Base-by-base conservation (phyloP, 2,329 filamentous ascomycete genomes). In the Phialocephala sp. region DNA sequence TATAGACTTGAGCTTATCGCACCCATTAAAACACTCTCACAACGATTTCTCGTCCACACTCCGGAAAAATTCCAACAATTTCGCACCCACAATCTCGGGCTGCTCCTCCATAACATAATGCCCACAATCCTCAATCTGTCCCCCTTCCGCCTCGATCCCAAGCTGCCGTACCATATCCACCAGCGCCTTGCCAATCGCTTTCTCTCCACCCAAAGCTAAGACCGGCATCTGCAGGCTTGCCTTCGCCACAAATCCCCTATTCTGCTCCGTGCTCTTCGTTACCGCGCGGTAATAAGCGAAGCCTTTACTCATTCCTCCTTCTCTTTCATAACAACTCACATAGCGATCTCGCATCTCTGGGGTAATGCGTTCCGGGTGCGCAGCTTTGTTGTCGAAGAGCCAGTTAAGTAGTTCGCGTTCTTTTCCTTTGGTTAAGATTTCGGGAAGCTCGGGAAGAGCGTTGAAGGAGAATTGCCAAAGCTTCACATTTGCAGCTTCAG, bases 51-150 rank as follows among this genome's bases (percentile, higher is more conserved):
- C 18, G 2, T 37, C 54, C n/a, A 57, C 54, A 32, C 24, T 27
- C 36, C 3, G 24, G 15, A 59, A 59, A 35, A 59, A 59, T 5
- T 59, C 56, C 36, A 59, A 41, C 36, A 41, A 59, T n/a, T 35
- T 18, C 32, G 35, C 36, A 4, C 14, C 56, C 2, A 59, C 56
- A 24, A 37, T 20, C n/a, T 59, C 56, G 2, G 56, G 56, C 56
- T 43, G 56, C 36, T 59, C 56, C 56, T 59, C 56, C 56, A 59
- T 59, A 20, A 59, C 36, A 59, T 59, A 59, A 37, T 59, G 56
- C 36, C 56, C 56, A 41, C 56, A 59, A 59, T 59, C 56, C 14
- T n/a, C 56, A 59, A 59, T 24, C 36, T 20, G 35, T 6, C 56
- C 56, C 4, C 56, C 56, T 35, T 41, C 15, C 22, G 22, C 15